phyloP scores from a whole-genome alignment of 352 stramenopile genomes.

The Ochromonadaceae sp. region DNA sequence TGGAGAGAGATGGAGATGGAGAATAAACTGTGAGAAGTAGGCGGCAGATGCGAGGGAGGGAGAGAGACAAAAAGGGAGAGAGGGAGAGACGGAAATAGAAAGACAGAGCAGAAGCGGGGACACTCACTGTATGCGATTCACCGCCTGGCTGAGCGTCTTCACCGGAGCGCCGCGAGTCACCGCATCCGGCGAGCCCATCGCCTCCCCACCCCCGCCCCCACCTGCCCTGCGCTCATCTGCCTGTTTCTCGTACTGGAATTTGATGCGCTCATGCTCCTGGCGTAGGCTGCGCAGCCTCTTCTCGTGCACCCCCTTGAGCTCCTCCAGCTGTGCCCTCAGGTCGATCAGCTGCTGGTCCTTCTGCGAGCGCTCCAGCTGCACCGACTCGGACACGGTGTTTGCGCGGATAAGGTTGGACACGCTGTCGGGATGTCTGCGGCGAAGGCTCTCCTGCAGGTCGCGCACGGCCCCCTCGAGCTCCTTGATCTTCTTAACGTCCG shows the following conservation, averaged over 20 bases:
- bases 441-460: background rate
- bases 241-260: background rate
- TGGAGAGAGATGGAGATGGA: too few relatives aligned
- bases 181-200: too few relatives aligned
- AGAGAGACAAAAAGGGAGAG: too few relatives aligned
- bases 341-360: background rate
- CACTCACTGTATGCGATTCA: background rate
- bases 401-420: slow-evolving; percentile 4
- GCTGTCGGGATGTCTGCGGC: background rate
- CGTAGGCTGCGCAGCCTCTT: background rate
- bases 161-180: background rate
- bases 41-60: too few relatives aligned
- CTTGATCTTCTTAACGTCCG: background rate
- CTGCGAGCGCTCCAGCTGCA: background rate
- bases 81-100: too few relatives aligned
- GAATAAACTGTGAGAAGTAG: too few relatives aligned
- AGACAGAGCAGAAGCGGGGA: too few relatives aligned
- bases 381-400: background rate
- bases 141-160: background rate
- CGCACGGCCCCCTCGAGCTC: background rate
- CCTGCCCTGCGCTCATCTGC: too few relatives aligned
- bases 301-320: background rate
- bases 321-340: background rate
- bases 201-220: background rate
- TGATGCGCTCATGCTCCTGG: slow-evolving; percentile 3